Base-by-base conservation (phyloP, 2,329 filamentous ascomycete species). In the Epicoccum sorghinum region DNA sequence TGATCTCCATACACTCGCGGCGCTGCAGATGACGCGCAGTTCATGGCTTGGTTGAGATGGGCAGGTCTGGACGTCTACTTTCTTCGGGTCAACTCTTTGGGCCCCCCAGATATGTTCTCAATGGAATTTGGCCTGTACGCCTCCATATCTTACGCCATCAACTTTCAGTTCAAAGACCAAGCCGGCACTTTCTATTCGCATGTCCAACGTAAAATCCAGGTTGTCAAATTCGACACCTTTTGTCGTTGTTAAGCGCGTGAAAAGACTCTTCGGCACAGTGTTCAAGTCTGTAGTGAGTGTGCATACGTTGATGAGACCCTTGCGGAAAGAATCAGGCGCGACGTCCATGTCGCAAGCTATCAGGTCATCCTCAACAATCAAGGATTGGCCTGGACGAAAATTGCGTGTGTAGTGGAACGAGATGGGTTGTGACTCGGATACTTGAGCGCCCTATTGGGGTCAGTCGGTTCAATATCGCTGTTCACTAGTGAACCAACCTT, bases 331-430 rank as follows among this genome's bases (percentile, higher is more conserved):
- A 24, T 79, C 80, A 0, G 86, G 89, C 5, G 86, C 87, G 47
- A 81, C 80, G 58, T 92, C 89, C 3, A 83, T 82, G 52, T 90
- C 88, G 64, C 87, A 91, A 4, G 88, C 89, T 56, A 93, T 90
- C 33, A 93, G 78, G 65, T 93, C 89, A 73, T 93, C 90, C 46
- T 90, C 89, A 5, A 93, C 90, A 4, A 91, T 75, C 6, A 92
- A 82, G 0, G 87, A 89, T 73, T 93, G 90, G 0, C 88, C 87
- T 0, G 89, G 89, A 1, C 89, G 85, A 77, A 93, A 93, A 74
- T 93, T 93, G 57, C 90, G 87, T 3, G 90, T 93, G 76, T 93
- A 93, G 78, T 93, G 89, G 75, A 93, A 93, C 2, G 88, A 89
- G 54, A 93, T 88, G 0, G 90, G 89, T 1, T 84, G 81, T 0